These are phyloP conservation scores for Delonix regia DNA, from an alignment of 306 rosid species.

Conservation along the genomic window DNA sequence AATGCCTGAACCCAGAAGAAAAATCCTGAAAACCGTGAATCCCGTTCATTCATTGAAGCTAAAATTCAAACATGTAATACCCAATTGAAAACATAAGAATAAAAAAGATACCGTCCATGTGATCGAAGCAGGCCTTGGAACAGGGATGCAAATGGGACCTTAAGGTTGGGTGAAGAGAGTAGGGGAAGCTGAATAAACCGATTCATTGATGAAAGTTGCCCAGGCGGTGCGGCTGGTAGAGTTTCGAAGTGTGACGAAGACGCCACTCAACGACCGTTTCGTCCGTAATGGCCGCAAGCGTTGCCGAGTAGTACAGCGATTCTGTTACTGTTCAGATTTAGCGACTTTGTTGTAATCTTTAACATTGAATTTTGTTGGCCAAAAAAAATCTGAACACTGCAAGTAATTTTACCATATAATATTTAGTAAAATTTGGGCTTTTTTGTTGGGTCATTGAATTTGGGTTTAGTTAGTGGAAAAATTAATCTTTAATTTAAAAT, in stretches of 20 bases:
- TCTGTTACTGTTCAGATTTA: too few relatives aligned
- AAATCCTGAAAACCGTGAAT: neutral
- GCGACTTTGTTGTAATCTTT: too few relatives aligned
- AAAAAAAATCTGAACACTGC: too few relatives aligned
- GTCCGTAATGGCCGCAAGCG: neutral
- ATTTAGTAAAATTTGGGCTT: too few relatives aligned
- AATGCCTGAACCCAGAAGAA: neutral
- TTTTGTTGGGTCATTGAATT: too few relatives aligned
- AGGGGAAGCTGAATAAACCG: neutral
- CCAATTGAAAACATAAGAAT: neutral
- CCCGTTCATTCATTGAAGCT: neutral
- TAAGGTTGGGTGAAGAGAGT: neutral
- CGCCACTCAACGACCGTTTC: neutral
- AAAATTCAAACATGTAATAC: neutral
- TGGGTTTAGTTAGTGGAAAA: too few relatives aligned
- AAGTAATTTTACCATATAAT: too few relatives aligned
- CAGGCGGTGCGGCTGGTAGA: neutral
- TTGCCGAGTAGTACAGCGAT: too few relatives aligned
- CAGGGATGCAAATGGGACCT: neutral
- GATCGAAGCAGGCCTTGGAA: slow-evolving; percentile 3
- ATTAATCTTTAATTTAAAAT: too few relatives aligned
- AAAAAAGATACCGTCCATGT: slow-evolving; percentile 1
- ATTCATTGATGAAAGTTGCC: neutral
- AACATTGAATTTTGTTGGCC: too few relatives aligned
- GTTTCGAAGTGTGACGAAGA: neutral